phyloP scores from a whole-genome alignment of 169 alveolate species.

The Eimeria acervulina region DNA sequence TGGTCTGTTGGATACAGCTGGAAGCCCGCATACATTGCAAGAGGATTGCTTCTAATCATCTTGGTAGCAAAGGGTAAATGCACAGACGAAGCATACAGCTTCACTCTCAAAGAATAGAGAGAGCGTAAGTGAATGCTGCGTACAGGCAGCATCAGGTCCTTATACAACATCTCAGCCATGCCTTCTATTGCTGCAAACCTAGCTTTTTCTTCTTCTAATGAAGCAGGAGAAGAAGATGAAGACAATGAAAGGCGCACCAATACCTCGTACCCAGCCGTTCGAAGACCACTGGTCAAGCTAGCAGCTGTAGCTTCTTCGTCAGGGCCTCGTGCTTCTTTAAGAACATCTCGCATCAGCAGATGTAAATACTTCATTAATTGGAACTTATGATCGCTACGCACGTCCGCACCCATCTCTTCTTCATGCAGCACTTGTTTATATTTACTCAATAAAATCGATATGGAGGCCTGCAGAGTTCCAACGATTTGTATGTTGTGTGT shows the following conservation, averaged over 20 bases:
- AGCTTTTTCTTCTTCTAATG: background rate
- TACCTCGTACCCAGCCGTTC: constrained; percentile 19
- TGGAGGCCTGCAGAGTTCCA: background rate
- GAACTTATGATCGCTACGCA: constrained; percentile 2
- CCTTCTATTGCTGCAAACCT: background rate
- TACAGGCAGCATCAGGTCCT: background rate
- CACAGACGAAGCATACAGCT: background rate
- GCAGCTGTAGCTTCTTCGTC: background rate
- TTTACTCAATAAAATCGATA: constrained; percentile 16
- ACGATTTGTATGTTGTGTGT: background rate
- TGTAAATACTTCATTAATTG: constrained; percentile 48
- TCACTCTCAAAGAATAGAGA: background rate
- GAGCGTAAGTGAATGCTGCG: background rate
- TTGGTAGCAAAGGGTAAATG: constrained; percentile 18
- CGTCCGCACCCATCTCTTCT: constrained; percentile 5
- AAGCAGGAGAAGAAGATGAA: background rate
- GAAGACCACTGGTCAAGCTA: background rate
- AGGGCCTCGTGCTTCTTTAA: background rate
- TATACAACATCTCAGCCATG: constrained; percentile 3
- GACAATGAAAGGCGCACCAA: background rate
- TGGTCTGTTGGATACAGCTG: constrained; percentile 1
- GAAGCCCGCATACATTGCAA: constrained; percentile 19
- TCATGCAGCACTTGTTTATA: constrained; percentile 28
- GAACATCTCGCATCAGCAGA: background rate
- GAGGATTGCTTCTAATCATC: constrained; percentile 29